Evolutionary conservation across 805 yeast species (phyloP), one percentile per base, ranked within the genome.

Genomic region (Metschnikowia peoriensis): DNA sequence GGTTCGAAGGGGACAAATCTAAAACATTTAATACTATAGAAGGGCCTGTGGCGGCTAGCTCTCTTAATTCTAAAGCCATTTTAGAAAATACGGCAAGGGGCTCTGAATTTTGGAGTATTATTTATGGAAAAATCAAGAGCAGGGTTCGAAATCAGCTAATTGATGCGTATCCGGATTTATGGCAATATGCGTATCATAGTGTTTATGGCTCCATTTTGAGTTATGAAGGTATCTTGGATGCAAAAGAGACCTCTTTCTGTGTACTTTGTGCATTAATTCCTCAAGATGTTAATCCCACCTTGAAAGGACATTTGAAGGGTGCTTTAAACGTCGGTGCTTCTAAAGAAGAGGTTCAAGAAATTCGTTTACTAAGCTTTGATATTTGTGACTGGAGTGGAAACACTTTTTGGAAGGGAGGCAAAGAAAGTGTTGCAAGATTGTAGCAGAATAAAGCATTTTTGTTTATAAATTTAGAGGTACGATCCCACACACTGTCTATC

Each of bases 281-380:
- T 1, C 97, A 89, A 65, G 96, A 92, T 67, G 97, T 92, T 10
- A 89, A 88, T 59, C 96, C 97, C 0, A 97, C 92, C 62, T 75
- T 92, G 58, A 88, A 89, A 68, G 97, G 97, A 0, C 97, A 92
- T 65, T 75, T 92, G 55, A 82, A 79, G 66, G 97, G 97, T 0
- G 97, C 97, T 0, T 55, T 84, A 46, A 90, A 89, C 62, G 80
- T 83, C 29, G 97, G 97, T 0, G 86, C 88, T 8, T 75, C 87
- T 9, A 62, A 66, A 29, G 88, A 84, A 47, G 87, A 86, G 53
- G 73, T 90, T 32, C 73, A 75, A 47, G 82, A 82, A 1, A 79
- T 83, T 10, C 75, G 96, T 47, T 72, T 71, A 12, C 62, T 91
- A 70, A 84, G 87, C 4, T 78, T 89, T 46, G 79, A 81, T 52